Evolutionary conservation across 768 basidiomycete genomes (phyloP).

Genomic region (Suillus brevipes): DNA sequence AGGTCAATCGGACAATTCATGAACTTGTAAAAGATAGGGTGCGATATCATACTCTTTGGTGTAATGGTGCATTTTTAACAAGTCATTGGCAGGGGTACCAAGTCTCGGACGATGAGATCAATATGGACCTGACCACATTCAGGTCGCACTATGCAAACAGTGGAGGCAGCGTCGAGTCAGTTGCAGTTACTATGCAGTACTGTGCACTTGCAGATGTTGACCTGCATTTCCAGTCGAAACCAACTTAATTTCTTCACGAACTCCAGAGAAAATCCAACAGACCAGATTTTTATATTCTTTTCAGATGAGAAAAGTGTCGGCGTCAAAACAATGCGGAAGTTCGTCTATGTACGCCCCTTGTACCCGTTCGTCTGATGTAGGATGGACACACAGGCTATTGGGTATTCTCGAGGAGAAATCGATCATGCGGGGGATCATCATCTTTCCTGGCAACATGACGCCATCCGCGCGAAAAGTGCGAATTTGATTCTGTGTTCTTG

Average conservation of each 20-base stretch:
- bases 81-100: slow-evolving; percentile 64
- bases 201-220: slow-evolving; percentile 4
- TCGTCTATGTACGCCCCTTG: slow-evolving; percentile 30
- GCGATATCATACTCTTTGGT: slow-evolving; percentile 24
- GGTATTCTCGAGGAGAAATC: slow-evolving; percentile 88
- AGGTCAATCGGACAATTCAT: slow-evolving; percentile 94
- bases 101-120: slow-evolving; percentile 92
- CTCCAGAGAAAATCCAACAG: slow-evolving; percentile 57
- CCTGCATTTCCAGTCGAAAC: slow-evolving; percentile 60
- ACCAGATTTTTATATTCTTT: slow-evolving; percentile 93
- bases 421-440: slow-evolving; percentile 89
- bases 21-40: slow-evolving; percentile 96
- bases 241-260: slow-evolving; percentile 91
- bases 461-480: slow-evolving; percentile 91
- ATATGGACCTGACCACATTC: slow-evolving; percentile 83
- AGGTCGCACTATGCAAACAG: slow-evolving; percentile 68
- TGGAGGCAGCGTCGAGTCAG: slow-evolving; percentile 84
- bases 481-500: slow-evolving; percentile 3
- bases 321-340: slow-evolving; percentile 98
- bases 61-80: slow-evolving; percentile 3
- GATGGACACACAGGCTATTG: slow-evolving; percentile 59
- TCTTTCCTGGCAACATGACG: slow-evolving; percentile 96
- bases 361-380: slow-evolving; percentile 1
- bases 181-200: slow-evolving; percentile 18
- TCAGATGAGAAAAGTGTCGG: slow-evolving; percentile 95